Base-by-base conservation (phyloP, 78 protist species). In the Protostelium mycophagum region DNA sequence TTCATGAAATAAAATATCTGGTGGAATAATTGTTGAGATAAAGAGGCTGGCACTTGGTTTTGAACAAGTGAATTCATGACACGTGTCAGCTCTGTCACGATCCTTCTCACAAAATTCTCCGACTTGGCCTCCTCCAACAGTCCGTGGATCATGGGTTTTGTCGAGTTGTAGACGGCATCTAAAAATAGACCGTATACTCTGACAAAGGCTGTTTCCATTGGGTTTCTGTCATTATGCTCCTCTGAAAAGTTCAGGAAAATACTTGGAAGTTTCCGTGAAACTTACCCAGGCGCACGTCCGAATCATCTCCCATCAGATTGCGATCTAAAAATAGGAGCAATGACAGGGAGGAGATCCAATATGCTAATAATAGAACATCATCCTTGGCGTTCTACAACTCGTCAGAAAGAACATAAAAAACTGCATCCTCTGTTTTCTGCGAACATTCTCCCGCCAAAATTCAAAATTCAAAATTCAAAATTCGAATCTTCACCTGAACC, bases 1-100 rank as follows among this genome's bases (percentile, higher is more conserved):
- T 88, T 89, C 36, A 92, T 89, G 90, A 88, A 92, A 37, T 38
- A 34, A n/a, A 92, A 92, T 0, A 92, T 38, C 73, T 92, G 94
- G 28, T 85, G 83, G 51, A 92, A 92, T 38, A 92, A 85, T 63
- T 90, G 51, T 63, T 92, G 94, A 1, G 94, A 92, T 35, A 92
- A 38, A 5, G 73, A 51, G 73, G 73, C 73, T 5, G 73, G 16
- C 31, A 51, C 73, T 51, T 51, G 73, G 73, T 51, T 51, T 16
- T 51, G 73, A 51, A 16, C 73, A 5, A 51, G 73, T 5, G 73
- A 51, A 16, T 51, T 51, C 31, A 51, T 16, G 31, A 51, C 31
- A 25, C 73, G 73, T 25, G 73, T 51, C 73, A 51, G 73, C 73
- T 51, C 73, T 51, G 73, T 51, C 16, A 51, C 73, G 5, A 51